Percentiles rank a stretch among this genome's conserved stretches.
Conservation (phyloP, 2,329 filamentous ascomycete species). For the Colletotrichum eremochloae region DNA sequence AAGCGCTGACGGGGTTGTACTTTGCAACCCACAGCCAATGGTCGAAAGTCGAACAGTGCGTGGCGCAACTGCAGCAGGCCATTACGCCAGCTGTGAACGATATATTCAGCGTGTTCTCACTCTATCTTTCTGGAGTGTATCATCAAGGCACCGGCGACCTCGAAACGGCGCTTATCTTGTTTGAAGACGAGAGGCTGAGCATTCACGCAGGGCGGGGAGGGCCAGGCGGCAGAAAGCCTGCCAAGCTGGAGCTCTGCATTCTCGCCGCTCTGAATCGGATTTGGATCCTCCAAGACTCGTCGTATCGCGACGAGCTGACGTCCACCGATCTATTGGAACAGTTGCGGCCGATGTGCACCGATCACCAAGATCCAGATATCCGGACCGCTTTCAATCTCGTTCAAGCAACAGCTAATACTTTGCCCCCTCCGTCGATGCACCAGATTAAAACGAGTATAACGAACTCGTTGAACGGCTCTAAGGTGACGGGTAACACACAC, state of each 20-base stretch:
- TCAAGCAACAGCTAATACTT: conserved; percentile 74
- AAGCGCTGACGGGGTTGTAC: conserved; percentile 78
- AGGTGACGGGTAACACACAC: conserved; percentile 79
- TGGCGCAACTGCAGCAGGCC: conserved; percentile 64
- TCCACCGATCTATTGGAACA: conserved; percentile 73
- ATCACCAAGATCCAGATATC: conserved; percentile 81
- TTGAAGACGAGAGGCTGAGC: conserved; percentile 71
- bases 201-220: conserved; percentile 59
- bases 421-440: conserved; percentile 75
- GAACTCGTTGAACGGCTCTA: conserved; percentile 77
- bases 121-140: conserved; percentile 82
- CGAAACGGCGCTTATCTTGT: conserved; percentile 75
- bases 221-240: conserved; percentile 59
- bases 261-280: conserved; percentile 77
- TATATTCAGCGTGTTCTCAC: conserved; percentile 65
- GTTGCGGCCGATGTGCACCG: conserved; percentile 75
- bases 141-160: conserved; percentile 83
- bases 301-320: conserved; percentile 68
- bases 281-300: conserved; percentile 77
- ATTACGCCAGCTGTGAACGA: conserved; percentile 40
- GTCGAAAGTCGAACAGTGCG: conserved; percentile 70
- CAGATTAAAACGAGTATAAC: conserved; percentile 85
- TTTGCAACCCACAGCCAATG: conserved; percentile 79
- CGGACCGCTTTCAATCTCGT: conserved; percentile 83
- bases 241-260: conserved; percentile 74